Evolutionary conservation across 2,329 filamentous ascomycete genomes (phyloP), one percentile per base, ranked within the genome.

Genomic region (Phaeosphaeriaceae sp.): DNA sequence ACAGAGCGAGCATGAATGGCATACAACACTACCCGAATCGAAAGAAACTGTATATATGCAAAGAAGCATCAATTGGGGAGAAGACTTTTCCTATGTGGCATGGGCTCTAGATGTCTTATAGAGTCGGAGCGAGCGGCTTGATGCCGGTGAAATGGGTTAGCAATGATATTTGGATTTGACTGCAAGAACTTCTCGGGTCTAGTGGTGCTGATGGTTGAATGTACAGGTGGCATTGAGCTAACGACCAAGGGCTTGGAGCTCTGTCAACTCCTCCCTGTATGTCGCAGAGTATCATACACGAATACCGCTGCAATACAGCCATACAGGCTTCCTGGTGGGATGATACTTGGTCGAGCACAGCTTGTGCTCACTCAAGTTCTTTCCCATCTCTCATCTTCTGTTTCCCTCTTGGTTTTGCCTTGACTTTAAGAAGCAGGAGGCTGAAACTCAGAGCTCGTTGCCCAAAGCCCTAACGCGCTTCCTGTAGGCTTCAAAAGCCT

Each of bases 41-140:
- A 19, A n/a, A 23, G 48, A 52, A 55, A 52, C 52, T 59, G 56
- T 59, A 59, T 26, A 59, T 55, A 59, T 21, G 51, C 55, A 44
- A 46, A 24, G 9, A 54, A 48, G 24, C 23, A 49, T 42, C 30
- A 47, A 8, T 26, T 30, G 35, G 10, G 42, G n/a, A 24, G 48
- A 28, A 30, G 30, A 23, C n/a, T n/a, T 59, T 59, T 40, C 48
- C 47, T 57, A 32, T 54, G 32, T 59, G 48, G 52, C 56, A 55
- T 59, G 49, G 56, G 56, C 56, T 59, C 49, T 54, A 30, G 49
- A 43, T n/a, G 30, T 40, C 40, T 40, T 21, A 42, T 54, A 54
- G 56, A 55, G 56, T 55, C 51, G 43, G 55, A 49, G 26, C 42
- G 52, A 7, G 52, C 52, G 43, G 52, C 52, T 54, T 48, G 28